These are phyloP conservation scores for Neonectria ditissima DNA, from an alignment of 2,329 filamentous ascomycete species.

Conservation along the genomic window DNA sequence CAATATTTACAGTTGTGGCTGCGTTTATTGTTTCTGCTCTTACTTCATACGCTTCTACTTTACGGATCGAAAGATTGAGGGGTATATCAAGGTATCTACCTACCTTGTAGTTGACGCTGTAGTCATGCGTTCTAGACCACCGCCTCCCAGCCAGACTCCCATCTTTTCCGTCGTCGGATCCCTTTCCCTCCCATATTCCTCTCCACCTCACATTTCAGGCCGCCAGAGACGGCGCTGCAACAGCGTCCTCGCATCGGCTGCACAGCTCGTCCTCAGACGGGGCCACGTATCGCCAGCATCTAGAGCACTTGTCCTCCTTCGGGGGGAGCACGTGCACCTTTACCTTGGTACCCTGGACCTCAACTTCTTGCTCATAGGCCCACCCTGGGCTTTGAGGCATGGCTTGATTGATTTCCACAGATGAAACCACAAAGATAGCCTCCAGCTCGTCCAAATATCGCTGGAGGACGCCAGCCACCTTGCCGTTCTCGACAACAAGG, in stretches of 20 bases:
- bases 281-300: slow-evolving; percentile 92
- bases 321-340: slow-evolving; percentile 63
- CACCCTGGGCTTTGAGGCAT: slow-evolving; percentile 51
- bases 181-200: not conserved
- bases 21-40: not conserved
- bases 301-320: slow-evolving; percentile 76
- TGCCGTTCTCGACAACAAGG: slow-evolving; percentile 59
- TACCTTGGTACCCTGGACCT: slow-evolving; percentile 52
- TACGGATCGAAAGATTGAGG: slow-evolving; percentile 9
- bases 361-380: slow-evolving; percentile 58
- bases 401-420: slow-evolving; percentile 62
- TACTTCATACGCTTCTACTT: not conserved
- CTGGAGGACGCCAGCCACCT: slow-evolving; percentile 51
- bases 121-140: not conserved
- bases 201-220: slow-evolving; percentile 12
- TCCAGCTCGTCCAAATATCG: slow-evolving; percentile 65
- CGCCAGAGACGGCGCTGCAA: slow-evolving; percentile 50
- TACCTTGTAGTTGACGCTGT: not conserved
- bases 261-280: slow-evolving; percentile 76
- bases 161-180: slow-evolving; percentile 12
- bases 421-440: slow-evolving; percentile 77
- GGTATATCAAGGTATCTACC: slow-evolving; percentile 13
- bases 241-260: slow-evolving; percentile 75
- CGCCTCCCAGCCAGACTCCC: not conserved
- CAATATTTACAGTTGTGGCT: not conserved